These are phyloP conservation scores for Fusarium sp. DNA, from an alignment of 2,329 filamentous ascomycete species.

Conservation along the genomic window DNA sequence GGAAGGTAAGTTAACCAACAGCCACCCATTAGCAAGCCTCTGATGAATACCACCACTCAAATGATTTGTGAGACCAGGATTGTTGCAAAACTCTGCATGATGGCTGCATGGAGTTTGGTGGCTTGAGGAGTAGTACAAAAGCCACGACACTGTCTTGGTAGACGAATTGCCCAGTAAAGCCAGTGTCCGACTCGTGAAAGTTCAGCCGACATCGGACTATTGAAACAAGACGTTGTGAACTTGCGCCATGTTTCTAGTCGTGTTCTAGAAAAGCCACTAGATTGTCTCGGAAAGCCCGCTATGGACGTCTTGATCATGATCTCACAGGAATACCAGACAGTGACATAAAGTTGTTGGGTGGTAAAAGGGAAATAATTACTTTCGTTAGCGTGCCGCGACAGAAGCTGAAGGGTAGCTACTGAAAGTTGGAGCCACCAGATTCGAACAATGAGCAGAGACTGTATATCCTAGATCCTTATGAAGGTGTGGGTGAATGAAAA, in stretches of 20 bases:
- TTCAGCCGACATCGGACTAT: not conserved
- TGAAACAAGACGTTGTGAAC: constrained; percentile 1
- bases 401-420: not conserved
- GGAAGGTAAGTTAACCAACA: constrained; percentile 31
- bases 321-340: not conserved
- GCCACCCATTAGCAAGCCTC: constrained; percentile 3
- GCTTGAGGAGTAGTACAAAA: constrained; percentile 12
- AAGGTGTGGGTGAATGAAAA: not conserved
- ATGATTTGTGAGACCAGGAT: constrained; percentile 19
- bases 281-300: not conserved
- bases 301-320: not conserved
- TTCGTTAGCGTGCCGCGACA: not conserved
- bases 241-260: constrained; percentile 29
- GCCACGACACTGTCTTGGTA: constrained; percentile 10
- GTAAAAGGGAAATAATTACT: not conserved
- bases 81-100: constrained; percentile 3
- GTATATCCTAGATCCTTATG: not conserved
- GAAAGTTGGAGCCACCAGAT: not conserved
- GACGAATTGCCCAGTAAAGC: not conserved
- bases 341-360: not conserved
- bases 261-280: constrained; percentile 27
- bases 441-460: not conserved
- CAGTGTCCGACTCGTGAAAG: constrained; percentile 11
- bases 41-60: not conserved
- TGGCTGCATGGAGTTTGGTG: constrained; percentile 7